Conservation (phyloP, 2,329 filamentous ascomycete species). For the Cercospora sp. region DNA sequence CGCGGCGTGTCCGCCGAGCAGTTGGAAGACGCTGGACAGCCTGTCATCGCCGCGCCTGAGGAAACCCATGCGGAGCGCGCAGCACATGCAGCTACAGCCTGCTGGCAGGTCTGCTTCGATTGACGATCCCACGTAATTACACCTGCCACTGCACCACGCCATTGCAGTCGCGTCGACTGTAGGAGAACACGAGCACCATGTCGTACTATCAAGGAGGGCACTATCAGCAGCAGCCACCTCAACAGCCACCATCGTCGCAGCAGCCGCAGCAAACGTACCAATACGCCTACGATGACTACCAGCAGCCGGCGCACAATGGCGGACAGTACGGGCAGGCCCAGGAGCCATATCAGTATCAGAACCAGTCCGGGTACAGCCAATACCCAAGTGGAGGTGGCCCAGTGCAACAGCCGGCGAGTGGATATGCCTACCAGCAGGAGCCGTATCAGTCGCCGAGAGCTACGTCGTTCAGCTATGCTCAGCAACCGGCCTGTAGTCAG, state of each 20-base stretch:
- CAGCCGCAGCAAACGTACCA: conserved; percentile 27
- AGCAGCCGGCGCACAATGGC: conserved; percentile 31
- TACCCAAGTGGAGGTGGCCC: conserved; percentile 32
- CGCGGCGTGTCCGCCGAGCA: background rate
- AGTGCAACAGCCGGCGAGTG: conserved; percentile 31
- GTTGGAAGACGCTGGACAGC: background rate
- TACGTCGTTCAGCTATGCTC: conserved; percentile 46
- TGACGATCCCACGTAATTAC: conserved; percentile 19
- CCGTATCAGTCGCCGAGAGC: conserved; percentile 25
- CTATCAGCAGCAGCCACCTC: conserved; percentile 35
- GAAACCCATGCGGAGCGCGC: conserved; percentile 15
- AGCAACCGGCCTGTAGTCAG: conserved; percentile 48
- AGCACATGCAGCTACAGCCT: conserved; percentile 17
- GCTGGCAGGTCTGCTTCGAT: conserved; percentile 21
- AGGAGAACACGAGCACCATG: conserved; percentile 43
- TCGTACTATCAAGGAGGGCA: conserved; percentile 58
- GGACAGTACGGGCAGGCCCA: conserved; percentile 26
- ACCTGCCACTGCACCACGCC: background rate
- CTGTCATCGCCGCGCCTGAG: background rate
- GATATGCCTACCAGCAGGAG: conserved; percentile 28
- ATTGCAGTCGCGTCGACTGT: conserved; percentile 4
- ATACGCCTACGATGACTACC: conserved; percentile 31
- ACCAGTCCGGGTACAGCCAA: conserved; percentile 30
- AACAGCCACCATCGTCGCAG: conserved; percentile 15
- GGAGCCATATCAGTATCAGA: conserved; percentile 28